A percentile compares a stretch with the other conserved stretches of the same genome.
Conservation (phyloP, 352 stramenopile genomes). For the Globisporangium camurandrum region DNA sequence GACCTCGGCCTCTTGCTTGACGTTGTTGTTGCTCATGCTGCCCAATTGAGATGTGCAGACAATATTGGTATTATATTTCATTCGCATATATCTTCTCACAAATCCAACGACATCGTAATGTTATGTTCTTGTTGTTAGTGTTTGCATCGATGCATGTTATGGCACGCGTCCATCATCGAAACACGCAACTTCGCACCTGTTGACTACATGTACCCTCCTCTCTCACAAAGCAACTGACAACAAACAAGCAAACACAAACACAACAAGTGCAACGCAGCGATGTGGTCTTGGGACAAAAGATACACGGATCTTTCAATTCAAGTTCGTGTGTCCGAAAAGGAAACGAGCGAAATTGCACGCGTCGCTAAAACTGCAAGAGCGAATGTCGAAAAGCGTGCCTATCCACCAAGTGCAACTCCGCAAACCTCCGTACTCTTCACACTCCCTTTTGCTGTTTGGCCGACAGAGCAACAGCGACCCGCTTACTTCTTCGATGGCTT, state of each 20-base stretch:
- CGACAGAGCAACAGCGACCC: neutral
- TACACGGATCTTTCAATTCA: slow-evolving; percentile 25
- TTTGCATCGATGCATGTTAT: too few relatives aligned
- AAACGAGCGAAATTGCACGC: neutral
- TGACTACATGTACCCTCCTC: too few relatives aligned
- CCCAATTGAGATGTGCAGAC: neutral
- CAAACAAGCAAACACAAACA: neutral
- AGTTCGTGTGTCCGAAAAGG: slow-evolving; percentile 14
- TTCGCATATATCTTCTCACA: too few relatives aligned
- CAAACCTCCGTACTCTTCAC: too few relatives aligned
- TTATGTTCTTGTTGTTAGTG: too few relatives aligned
- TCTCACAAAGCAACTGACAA: too few relatives aligned
- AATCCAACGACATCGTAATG: too few relatives aligned
- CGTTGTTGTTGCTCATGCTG: slow-evolving; percentile 16
- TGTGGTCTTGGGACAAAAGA: slow-evolving; percentile 41
- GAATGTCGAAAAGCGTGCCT: neutral
- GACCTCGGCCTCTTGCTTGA: slow-evolving; percentile 21
- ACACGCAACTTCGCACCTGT: too few relatives aligned
- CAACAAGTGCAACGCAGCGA: neutral
- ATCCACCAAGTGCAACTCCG: too few relatives aligned
- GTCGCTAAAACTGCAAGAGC: neutral
- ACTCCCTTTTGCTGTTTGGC: too few relatives aligned
- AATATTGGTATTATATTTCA: neutral
- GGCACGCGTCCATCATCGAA: too few relatives aligned
- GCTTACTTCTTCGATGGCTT: slow-evolving; percentile 70